A percentile compares a stretch with the other conserved stretches of the same genome.
Conservation (phyloP, 106 monocot species). For the Dioscorea alata region DNA sequence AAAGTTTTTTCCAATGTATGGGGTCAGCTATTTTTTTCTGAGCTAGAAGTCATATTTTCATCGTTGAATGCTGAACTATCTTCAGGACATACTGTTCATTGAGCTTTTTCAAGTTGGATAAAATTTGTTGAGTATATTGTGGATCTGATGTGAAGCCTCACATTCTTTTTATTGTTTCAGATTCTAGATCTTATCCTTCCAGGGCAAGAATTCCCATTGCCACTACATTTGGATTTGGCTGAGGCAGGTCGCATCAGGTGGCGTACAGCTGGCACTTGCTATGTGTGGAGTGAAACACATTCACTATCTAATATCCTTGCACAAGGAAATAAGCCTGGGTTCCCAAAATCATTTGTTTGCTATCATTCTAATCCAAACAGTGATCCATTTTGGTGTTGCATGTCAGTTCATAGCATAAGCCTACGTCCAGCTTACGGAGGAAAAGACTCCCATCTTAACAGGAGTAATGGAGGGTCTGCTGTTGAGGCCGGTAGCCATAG, state of each 20-base stretch:
- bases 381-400: constrained; percentile 95
- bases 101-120: too few relatives aligned
- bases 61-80: too few relatives aligned
- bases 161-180: constrained; percentile 22
- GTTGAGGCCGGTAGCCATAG: constrained; percentile 11
- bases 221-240: constrained; percentile 91
- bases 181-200: constrained; percentile 79
- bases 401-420: constrained; percentile 65
- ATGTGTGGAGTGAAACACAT: constrained; percentile 94
- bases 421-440: constrained; percentile 20
- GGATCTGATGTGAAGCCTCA: too few relatives aligned
- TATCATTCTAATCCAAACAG: constrained; percentile 73
- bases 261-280: constrained; percentile 74
- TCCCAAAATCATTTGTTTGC: constrained; percentile 84
- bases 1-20: too few relatives aligned
- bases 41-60: too few relatives aligned
- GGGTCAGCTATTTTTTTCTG: too few relatives aligned
- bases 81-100: too few relatives aligned
- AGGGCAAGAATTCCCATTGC: constrained; percentile 77
- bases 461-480: constrained; percentile 2
- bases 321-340: constrained; percentile 60
- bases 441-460: constrained; percentile 18
- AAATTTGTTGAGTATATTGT: too few relatives aligned
- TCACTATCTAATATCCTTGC: constrained; percentile 65
- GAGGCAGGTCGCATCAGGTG: constrained; percentile 83